Evolutionary conservation across 2,329 filamentous ascomycete species (phyloP), one percentile per base, ranked within the genome.

Genomic region (Coniochaeta prunicola): DNA sequence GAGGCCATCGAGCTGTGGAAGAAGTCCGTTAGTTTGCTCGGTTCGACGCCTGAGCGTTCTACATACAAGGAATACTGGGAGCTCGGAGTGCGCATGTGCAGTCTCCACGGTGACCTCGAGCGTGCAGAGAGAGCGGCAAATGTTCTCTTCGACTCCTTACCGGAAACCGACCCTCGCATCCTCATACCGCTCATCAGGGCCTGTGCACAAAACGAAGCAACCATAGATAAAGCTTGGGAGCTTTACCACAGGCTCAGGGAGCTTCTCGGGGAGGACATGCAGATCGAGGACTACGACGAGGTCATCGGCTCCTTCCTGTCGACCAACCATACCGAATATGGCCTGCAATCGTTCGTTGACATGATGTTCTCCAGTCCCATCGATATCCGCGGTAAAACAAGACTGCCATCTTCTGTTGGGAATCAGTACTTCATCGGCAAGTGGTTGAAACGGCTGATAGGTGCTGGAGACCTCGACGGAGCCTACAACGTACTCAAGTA

Each of bases 401-500:
- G 66, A 56, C 71, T 84, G 59, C 81, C 82, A 1, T 74, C 76
- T 0, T 72, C 76, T 9, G 72, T 85, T 40, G 77, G 76, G 56
- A 94, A 96, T 71, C 86, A 88, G 62, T 93, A 91, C 72, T 90
- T 96, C 72, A 89, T 92, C 64, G 89, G 88, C 34, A 92, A 91
- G 66, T 96, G 92, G 92, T 81, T 96, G 67, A 93, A 93, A 72
- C 85, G 89, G 56, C 82, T 96, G 9, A 89, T 96, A 59, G 87
- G 87, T 17, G 83, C 86, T 59, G 86, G 85, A 2, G 83, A 91
- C 63, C 74, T 90, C 15, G 82, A 89, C 59, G 88, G 87, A 1
- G 90, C 91, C 3, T 79, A 83, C 57, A 83, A 84, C 60, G 90
- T 96, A 9, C 77, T 94, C 30, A 81, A 88, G 15, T 80, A 92